Evolutionary conservation across 1,139 yeast genomes (phyloP), one percentile per base, ranked within the genome.

Genomic region (Sugiyamaella pinicola): DNA sequence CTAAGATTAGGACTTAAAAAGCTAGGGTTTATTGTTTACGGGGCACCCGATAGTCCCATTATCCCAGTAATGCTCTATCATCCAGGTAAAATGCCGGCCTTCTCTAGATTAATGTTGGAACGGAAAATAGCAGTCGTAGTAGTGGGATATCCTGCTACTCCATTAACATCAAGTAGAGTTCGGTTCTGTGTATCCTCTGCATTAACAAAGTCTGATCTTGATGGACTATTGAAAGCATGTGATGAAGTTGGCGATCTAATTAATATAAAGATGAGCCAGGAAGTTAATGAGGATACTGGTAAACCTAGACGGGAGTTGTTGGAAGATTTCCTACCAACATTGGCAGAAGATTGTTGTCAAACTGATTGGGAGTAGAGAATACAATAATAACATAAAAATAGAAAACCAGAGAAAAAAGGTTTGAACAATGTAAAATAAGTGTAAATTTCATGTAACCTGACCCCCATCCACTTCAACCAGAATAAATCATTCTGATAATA

Each of bases 121-220:
- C 76, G 82, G 71, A 87, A 87, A 53, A 84, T 93, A 58, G 99
- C 99, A 4, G 93, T 93, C 50, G 99, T 95, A 43, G 85, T 93
- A 62, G 98, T 91, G 46, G 96, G 98, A 26, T 93, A 93, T 68
- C 99, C 99, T 8, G 99, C 99, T 0, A 91, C 99, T 1, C 96
- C 97, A 28, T 78, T 93, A 60, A 84, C 88, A 34, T 82, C 91
- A 51, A 88, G 96, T 9, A 83, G 99, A 73, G 91, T 89, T 22
- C 83, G 99, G 69, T 81, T 93, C 64, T 93, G 99, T 76, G 86
- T 95, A 60, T 86, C 96, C 55, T 78, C 98, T 0, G 88, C 98
- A 1, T 78, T 95, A 64, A 93, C 96, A 26, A 93, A 93, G 72
- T 95, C 87, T 64, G 99, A 93, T 70, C 81, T 91, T 65, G 99